Evolutionary conservation across 352 stramenopile genomes (phyloP).

Genomic region (Phytopythium aichiense): DNA sequence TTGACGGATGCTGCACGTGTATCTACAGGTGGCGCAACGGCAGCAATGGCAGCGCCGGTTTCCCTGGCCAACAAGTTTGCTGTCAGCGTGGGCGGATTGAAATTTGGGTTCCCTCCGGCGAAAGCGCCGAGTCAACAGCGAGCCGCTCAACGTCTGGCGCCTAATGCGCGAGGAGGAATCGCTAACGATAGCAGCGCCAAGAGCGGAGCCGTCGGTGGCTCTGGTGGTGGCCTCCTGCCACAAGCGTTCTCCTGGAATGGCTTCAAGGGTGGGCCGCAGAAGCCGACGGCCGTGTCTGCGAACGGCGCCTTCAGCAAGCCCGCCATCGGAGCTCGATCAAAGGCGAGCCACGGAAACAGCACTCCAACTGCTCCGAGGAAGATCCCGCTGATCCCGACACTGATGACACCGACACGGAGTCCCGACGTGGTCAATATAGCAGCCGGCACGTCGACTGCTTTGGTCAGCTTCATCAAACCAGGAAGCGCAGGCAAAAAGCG

Average conservation of each 20-base stretch:
- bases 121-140: neutral
- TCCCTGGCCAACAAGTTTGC: neutral
- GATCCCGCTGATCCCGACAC: conserved; percentile 3
- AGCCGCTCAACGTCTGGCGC: neutral
- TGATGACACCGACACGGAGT: conserved; percentile 3
- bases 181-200: neutral
- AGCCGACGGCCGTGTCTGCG: neutral
- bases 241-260: neutral
- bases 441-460: too few species aligned
- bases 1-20: neutral
- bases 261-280: neutral
- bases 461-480: neutral
- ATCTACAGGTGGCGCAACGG: neutral
- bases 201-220: neutral
- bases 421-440: neutral
- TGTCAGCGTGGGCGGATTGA: neutral
- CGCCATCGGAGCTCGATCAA: neutral
- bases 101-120: neutral
- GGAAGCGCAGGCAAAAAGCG: neutral
- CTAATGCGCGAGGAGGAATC: neutral
- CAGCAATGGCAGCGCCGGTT: neutral
- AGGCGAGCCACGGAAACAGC: neutral
- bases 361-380: neutral
- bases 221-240: neutral
- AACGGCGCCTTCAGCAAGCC: neutral